Evolutionary conservation across 352 stramenopile species (phyloP), one percentile per base, ranked within the genome.

Genomic region (Globisporangium radiosum): DNA sequence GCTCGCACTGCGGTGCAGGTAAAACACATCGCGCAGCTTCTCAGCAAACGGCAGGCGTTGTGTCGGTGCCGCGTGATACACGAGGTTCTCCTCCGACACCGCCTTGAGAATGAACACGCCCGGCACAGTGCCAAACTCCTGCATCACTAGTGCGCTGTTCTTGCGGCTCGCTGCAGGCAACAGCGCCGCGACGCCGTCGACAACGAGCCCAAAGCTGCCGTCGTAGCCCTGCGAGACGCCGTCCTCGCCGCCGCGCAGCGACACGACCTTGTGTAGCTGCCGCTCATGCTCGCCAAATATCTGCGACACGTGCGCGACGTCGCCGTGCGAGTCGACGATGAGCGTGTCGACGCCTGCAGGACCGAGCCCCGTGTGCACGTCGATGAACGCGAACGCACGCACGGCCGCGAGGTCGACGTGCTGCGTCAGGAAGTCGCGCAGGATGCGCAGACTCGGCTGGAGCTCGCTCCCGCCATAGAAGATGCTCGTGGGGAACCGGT

Each of bases 361-460:
- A 4, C 92, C 94, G 37, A 98, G 73, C 4, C 94, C 94, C 1
- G 94, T 98, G 66, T 98, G 94, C 7, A 98, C 88, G 68, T 98
- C 92, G 62, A 98, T 77, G 73, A 97, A 88, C 5, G 64, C 78
- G 54, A 91, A 68, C 37, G 72, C 74, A 6, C 48, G 65, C 1
- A 86, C 37, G 3, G 33, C 19, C 1, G 62, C 61, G 7, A 88
- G 73, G 37, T 84, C 47, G 11, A 92, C 54, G 44, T 87, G 67
- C 38, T 78, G 42, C 11, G 49, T 44, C 17, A 96, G 65, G 60
- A 95, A 95, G 25, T 78, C 25, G 15, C 81, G 66, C 1, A 97
- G 53, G 39, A 85, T 51, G 47, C 49, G 56, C 15, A 91, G 68
- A 48, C 85, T 95, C 40, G 78, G 70, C 65, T 98, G 70, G 19